Evolutionary conservation across 345 rosid species (phyloP).

Genomic region (Sonneratia alba): DNA sequence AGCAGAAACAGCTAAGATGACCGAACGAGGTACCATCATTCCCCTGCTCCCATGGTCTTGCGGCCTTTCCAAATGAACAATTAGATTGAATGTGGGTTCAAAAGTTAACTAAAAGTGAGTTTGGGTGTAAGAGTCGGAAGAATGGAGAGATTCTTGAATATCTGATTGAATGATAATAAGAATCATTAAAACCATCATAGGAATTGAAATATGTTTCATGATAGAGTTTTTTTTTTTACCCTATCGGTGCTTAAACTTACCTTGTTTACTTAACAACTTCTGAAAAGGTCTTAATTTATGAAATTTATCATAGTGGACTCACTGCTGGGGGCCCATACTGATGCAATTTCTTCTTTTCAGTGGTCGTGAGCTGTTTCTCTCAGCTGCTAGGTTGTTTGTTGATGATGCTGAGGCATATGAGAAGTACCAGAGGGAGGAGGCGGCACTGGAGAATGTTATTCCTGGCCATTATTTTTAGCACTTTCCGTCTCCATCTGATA

Average conservation of each 20-base stretch:
- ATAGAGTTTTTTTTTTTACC: neutral
- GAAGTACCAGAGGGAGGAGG: conserved; percentile 62
- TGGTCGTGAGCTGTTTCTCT: conserved; percentile 91
- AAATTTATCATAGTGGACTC: neutral
- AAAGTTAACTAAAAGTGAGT: neutral
- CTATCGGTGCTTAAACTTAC: neutral
- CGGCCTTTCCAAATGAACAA: neutral
- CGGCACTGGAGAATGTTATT: conserved; percentile 36
- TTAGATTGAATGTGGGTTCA: too few species aligned
- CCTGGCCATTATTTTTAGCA: neutral
- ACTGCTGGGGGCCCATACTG: conserved; percentile 7
- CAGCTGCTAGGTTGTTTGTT: conserved; percentile 82
- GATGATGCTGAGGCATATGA: conserved; percentile 94
- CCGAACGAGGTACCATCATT: conserved; percentile 63
- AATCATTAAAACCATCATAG: neutral
- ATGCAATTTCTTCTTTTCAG: conserved; percentile 29
- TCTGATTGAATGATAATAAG: too few species aligned
- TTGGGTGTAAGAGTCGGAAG: too few species aligned
- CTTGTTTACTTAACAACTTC: neutral
- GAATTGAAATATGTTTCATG: neutral
- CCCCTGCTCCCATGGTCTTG: neutral
- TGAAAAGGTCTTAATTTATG: neutral
- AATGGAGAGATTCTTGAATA: too few species aligned
- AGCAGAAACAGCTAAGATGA: conserved; percentile 96
- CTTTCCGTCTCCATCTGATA: neutral